Evolutionary conservation across 768 basidiomycete species (phyloP).

Genomic region (Roridomyces roridus): DNA sequence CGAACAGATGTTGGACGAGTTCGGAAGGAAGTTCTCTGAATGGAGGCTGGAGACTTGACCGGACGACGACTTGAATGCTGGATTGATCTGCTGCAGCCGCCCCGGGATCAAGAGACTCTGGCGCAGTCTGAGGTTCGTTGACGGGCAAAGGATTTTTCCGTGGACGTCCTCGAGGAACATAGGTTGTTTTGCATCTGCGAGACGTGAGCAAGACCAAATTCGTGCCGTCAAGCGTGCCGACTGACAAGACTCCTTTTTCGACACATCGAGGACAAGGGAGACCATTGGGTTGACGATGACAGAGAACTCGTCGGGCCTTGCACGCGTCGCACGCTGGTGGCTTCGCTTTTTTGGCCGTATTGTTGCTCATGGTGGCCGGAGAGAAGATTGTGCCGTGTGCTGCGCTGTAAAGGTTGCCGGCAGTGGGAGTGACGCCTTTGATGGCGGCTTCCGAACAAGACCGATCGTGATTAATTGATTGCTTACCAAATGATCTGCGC

Average conservation of each 20-base stretch:
- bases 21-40: neutral
- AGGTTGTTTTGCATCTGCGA: constrained; percentile 12
- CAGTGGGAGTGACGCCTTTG: too few relatives aligned
- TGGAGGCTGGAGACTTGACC: neutral
- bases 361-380: neutral
- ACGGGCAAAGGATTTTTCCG: neutral
- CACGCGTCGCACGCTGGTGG: constrained; percentile 14
- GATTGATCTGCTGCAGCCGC: too few relatives aligned
- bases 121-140: neutral
- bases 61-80: too few relatives aligned
- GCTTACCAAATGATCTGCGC: too few relatives aligned
- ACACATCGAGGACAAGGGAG: constrained; percentile 11
- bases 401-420: too few relatives aligned
- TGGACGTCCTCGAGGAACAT: constrained; percentile 11
- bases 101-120: too few relatives aligned
- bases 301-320: constrained; percentile 6
- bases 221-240: neutral
- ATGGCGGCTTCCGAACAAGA: too few relatives aligned
- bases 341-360: neutral
- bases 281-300: constrained; percentile 7
- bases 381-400: neutral
- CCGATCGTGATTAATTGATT: too few relatives aligned
- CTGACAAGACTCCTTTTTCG: constrained; percentile 12
- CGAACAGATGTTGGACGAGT: neutral
- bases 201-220: neutral